Base-by-base conservation (phyloP, 1,284 basidiomycete genomes). In the Malassezia pachydermatis region DNA sequence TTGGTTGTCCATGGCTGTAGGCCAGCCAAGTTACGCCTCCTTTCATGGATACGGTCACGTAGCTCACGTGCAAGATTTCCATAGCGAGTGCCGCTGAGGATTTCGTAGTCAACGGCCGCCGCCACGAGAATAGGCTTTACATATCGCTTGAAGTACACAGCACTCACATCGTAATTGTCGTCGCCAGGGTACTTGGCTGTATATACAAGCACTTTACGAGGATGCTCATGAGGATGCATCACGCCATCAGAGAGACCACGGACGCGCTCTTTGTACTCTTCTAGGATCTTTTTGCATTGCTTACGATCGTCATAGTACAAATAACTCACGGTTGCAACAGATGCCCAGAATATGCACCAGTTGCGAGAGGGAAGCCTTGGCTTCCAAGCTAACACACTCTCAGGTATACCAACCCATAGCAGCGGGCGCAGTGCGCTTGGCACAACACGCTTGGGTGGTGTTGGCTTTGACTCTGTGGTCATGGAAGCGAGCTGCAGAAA, bases 71-170 rank as follows among this genome's bases (percentile, higher is more conserved):
- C 80, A 28, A 96, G 78, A 51, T 88, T 88, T 5, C 92, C 89
- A 58, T 87, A 82, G 52, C 83, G 78, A 60, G 84, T 86, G 22
- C 87, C 86, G 33, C 80, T 78, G 46, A 88, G 75, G 68, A 88
- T 80, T 41, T 86, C 82, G 73, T 85, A 96, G 77, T 98, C 92
- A 32, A 96, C 76, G 0, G 87, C 92, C 4, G 89, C 88, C 8
- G 92, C 88, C 25, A 90, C 86, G 11, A 98, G 78, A 55, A 94
- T 81, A 5, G 92, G 92, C 89, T 94, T 94, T 76, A 95, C 81
- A 74, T 94, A 96, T 76, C 86, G 88, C 69, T 86, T 83, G 75
- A 96, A 98, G 76, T 87, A 88, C 71, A 78, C 81, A 65, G 86
- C 75, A 45, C 82, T 80, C 55, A 86, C 81, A 70, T 89, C 83